phyloP scores from a whole-genome alignment of 345 rosid species.

The Psidium guajava region DNA sequence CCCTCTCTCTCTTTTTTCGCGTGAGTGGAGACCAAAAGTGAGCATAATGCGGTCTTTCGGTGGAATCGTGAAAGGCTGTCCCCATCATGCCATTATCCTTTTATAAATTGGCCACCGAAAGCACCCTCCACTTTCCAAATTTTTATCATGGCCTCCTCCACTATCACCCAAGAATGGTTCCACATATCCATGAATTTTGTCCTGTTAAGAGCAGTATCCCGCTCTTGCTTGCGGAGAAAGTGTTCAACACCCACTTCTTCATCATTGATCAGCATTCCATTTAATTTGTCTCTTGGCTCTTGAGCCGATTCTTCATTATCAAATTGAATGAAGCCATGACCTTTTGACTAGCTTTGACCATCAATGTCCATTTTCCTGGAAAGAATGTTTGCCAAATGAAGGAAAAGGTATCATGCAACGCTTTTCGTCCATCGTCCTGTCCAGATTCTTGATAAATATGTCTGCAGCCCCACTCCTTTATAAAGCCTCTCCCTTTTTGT shows the following conservation, averaged over 20 bases:
- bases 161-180: conserved; percentile 6
- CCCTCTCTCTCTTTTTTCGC: too few relatives aligned
- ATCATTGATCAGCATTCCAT: conserved; percentile 91
- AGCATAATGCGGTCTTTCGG: too few relatives aligned
- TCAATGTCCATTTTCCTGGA: conserved; percentile 90
- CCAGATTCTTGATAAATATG: conserved; percentile 89
- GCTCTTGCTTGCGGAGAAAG: conserved; percentile 80
- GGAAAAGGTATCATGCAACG: conserved; percentile 78
- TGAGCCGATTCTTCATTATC: conserved; percentile 76
- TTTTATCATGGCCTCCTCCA: too few relatives aligned
- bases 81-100: too few relatives aligned
- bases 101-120: too few relatives aligned
- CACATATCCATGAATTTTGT: conserved; percentile 67
- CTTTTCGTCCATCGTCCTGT: conserved; percentile 89
- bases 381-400: conserved; percentile 63
- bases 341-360: conserved; percentile 71
- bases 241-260: conserved; percentile 90
- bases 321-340: conserved; percentile 90
- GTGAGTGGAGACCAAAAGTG: too few relatives aligned
- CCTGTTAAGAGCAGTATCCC: conserved; percentile 37
- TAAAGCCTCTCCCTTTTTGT: too few relatives aligned
- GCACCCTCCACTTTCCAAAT: too few relatives aligned
- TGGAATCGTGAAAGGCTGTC: too few relatives aligned
- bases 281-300: conserved; percentile 62
- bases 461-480: conserved; percentile 79